Base-by-base conservation (phyloP, 257 asterid species). In the Nicotiana noctiflora region DNA sequence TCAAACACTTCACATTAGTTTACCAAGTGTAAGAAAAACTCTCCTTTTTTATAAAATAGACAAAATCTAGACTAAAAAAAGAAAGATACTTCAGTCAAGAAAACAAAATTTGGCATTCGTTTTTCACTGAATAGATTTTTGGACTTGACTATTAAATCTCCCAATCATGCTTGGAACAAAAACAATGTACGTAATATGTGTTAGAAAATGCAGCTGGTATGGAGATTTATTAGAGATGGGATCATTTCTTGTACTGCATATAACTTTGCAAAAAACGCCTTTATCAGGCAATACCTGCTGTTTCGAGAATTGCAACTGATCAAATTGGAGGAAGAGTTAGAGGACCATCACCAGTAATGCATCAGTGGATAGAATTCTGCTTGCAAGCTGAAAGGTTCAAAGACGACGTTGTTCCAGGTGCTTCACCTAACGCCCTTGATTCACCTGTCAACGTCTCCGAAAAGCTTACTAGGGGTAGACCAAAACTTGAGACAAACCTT, bases 311-410 rank as follows among this genome's bases (percentile, higher is more conserved):
- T 8, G 84, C 60, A 34, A 67, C 90, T 17, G 95, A 90, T 75
- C 86, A 89, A 84, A 80, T 92, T 5, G 97, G 98, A 62, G 99
- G 99, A 44, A 84, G 98, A 79, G 85, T 84, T n/a, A 88, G 99
- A 85, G 97, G 97, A 59, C 89, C 97, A 40, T 95, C 98, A 13
- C 98, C 99, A 1, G 46, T 93, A 74, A 89, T 86, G 84, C 81
- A 86, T 78, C 98, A 95, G 80, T 95, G 99, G 99, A 65, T 95
- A 46, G 96, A 95, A 31, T 95, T 95, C 88, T 93, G 97, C 77
- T 79, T 92, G 87, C 99, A 93, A 80, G 85, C 89, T 7, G 91
- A 91, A 81, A 90, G 99, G 37, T 95, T 89, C 88, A 86, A 87
- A 72, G 91, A 86, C 79, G 96, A 85, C 82, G 88, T 86, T 9